A percentile compares a stretch with the other conserved stretches of the same genome.
Evolutionary conservation across 1,284 basidiomycete species (phyloP).

Genomic region (Puccinia horiana): DNA sequence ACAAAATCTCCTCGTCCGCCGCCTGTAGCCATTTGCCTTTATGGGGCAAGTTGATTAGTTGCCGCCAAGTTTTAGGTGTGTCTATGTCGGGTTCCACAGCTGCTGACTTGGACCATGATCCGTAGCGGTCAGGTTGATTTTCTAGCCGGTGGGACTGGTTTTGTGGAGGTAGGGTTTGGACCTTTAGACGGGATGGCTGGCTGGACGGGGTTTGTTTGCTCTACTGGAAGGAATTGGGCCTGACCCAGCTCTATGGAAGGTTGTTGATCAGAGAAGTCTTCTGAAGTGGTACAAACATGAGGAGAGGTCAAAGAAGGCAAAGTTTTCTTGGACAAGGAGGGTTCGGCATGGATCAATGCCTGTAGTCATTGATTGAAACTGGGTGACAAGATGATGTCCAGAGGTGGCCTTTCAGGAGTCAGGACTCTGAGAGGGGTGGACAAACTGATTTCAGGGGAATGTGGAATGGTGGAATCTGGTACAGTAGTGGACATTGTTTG

Average conservation of each 20-base stretch:
- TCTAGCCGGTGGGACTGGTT: neutral
- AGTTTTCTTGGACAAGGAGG: neutral
- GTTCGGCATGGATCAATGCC: neutral
- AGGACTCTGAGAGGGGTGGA: neutral
- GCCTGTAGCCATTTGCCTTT: neutral
- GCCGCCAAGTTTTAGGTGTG: constrained; percentile 26
- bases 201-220: neutral
- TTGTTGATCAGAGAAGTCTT: neutral
- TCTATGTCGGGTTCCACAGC: neutral
- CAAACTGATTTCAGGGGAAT: neutral
- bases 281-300: neutral
- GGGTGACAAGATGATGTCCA: no score
- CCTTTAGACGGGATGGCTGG: neutral
- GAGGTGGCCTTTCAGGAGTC: no score
- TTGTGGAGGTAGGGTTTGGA: neutral
- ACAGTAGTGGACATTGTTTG: no score
- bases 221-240: neutral
- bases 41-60: neutral
- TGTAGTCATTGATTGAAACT: neutral
- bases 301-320: neutral
- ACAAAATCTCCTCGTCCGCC: no score
- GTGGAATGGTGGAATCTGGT: neutral
- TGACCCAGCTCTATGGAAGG: no score
- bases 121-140: neutral
- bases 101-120: neutral